phyloP scores from a whole-genome alignment of 2,329 filamentous ascomycete species.

The Metarhizium robertsii region DNA sequence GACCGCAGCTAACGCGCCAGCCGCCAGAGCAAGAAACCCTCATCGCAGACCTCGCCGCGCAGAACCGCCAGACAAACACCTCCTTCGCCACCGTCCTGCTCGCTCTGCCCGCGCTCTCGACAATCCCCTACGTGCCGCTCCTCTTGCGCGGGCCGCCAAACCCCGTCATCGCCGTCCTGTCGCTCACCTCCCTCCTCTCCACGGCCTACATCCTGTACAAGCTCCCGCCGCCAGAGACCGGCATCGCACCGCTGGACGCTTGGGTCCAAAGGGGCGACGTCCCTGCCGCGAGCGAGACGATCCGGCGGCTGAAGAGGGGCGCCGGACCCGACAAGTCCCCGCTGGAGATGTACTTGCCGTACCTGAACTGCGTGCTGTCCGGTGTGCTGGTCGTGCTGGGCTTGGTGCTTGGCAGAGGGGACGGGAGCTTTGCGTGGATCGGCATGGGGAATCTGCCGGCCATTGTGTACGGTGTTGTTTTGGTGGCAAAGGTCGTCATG shows the following conservation, averaged over 20 bases:
- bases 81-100: constrained; percentile 51
- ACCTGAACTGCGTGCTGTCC: constrained; percentile 50
- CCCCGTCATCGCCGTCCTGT: constrained; percentile 41
- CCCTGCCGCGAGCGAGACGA: constrained; percentile 8
- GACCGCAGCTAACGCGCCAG: constrained; percentile 8
- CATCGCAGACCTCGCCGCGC: constrained; percentile 42
- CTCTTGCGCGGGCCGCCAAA: constrained; percentile 23
- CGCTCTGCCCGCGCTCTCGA: constrained; percentile 46
- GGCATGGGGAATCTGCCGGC: constrained; percentile 43
- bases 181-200: constrained; percentile 52
- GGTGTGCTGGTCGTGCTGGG: constrained; percentile 39
- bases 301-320: constrained; percentile 9
- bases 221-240: constrained; percentile 45
- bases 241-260: constrained; percentile 39
- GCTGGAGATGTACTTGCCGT: constrained; percentile 49
- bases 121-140: constrained; percentile 40
- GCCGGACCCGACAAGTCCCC: constrained; percentile 26
- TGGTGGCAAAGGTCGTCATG: constrained; percentile 58
- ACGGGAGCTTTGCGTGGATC: constrained; percentile 26
- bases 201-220: constrained; percentile 52
- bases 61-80: constrained; percentile 49
- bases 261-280: constrained; percentile 23
- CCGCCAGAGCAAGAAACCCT: constrained; percentile 54
- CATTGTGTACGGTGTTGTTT: constrained; percentile 49
- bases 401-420: constrained; percentile 24